Evolutionary conservation across 2,329 filamentous ascomycete species (phyloP).

Genomic region (Westerdykella ornata): DNA sequence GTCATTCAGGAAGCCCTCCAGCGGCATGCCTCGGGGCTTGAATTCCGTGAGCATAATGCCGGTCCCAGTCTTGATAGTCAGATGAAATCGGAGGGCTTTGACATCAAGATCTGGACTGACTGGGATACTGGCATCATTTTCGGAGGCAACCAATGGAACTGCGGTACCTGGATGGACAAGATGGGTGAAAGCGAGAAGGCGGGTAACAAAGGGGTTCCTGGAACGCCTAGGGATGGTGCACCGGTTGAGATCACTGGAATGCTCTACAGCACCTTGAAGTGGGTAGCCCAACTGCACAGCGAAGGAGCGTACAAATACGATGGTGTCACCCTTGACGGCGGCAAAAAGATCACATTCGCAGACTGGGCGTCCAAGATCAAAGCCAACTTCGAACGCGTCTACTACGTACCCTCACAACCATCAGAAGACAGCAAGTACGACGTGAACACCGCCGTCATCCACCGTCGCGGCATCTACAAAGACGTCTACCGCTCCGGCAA

Average conservation of each 20-base stretch:
- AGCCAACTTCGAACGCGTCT: slow-evolving; percentile 83
- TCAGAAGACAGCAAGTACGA: slow-evolving; percentile 71
- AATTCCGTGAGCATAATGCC: slow-evolving; percentile 91
- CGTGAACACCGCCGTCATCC: slow-evolving; percentile 70
- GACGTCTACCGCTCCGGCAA: slow-evolving; percentile 91
- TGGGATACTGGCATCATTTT: slow-evolving; percentile 89
- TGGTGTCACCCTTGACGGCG: slow-evolving; percentile 62
- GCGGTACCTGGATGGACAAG: slow-evolving; percentile 99
- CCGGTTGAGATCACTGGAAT: slow-evolving; percentile 93
- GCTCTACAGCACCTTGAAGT: slow-evolving; percentile 79
- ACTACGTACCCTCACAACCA: slow-evolving; percentile 68
- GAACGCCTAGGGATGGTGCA: slow-evolving; percentile 92
- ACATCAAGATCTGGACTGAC: slow-evolving; percentile 84
- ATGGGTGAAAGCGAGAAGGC: slow-evolving; percentile 97
- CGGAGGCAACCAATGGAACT: slow-evolving; percentile 89
- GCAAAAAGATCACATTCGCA: slow-evolving; percentile 58
- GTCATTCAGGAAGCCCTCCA: slow-evolving; percentile 91
- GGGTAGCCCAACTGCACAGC: slow-evolving; percentile 64
- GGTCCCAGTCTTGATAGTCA: slow-evolving; percentile 82
- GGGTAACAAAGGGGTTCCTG: slow-evolving; percentile 85
- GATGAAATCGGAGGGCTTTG: slow-evolving; percentile 88
- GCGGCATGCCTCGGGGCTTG: slow-evolving; percentile 81
- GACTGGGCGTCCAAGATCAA: slow-evolving; percentile 78
- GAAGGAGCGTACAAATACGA: slow-evolving; percentile 65
- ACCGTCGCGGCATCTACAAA: slow-evolving; percentile 95